Percentiles rank a stretch among this genome's conserved stretches.
Conservation (phyloP, 352 stramenopile species). For the Phytopythium delawarense region DNA sequence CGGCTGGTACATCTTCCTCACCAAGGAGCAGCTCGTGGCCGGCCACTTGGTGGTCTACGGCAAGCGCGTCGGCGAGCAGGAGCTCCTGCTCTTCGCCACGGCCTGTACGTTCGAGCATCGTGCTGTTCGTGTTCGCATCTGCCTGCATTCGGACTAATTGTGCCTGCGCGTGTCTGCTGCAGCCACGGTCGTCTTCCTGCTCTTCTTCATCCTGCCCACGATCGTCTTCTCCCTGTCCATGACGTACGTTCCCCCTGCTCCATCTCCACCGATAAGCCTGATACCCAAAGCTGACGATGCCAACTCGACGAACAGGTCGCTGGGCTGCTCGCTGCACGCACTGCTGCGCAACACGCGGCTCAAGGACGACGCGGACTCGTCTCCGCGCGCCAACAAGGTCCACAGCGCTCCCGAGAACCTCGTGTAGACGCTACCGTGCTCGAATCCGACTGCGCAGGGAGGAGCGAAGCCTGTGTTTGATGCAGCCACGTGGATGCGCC, state of each 20-base stretch:
- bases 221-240: constrained; percentile 65
- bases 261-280: not conserved
- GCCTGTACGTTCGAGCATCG: constrained; percentile 31
- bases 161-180: not conserved
- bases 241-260: constrained; percentile 29
- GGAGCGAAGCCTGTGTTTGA: not conserved
- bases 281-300: not conserved
- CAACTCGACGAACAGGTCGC: constrained; percentile 17
- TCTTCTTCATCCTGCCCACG: constrained; percentile 69
- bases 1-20: constrained; percentile 66
- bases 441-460: not conserved
- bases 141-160: not conserved
- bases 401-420: constrained; percentile 27
- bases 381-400: constrained; percentile 11
- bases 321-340: constrained; percentile 45
- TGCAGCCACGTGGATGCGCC: not conserved
- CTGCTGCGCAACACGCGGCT: constrained; percentile 62
- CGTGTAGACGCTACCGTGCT: constrained; percentile 21
- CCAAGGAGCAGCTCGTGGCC: constrained; percentile 38
- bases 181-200: constrained; percentile 67
- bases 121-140: not conserved
- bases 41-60: constrained; percentile 52
- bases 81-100: constrained; percentile 58
- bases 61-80: constrained; percentile 54
- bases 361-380: constrained; percentile 54